Evolutionary conservation across 2,329 filamentous ascomycete species (phyloP).

Genomic region (Truncatella angustata): DNA sequence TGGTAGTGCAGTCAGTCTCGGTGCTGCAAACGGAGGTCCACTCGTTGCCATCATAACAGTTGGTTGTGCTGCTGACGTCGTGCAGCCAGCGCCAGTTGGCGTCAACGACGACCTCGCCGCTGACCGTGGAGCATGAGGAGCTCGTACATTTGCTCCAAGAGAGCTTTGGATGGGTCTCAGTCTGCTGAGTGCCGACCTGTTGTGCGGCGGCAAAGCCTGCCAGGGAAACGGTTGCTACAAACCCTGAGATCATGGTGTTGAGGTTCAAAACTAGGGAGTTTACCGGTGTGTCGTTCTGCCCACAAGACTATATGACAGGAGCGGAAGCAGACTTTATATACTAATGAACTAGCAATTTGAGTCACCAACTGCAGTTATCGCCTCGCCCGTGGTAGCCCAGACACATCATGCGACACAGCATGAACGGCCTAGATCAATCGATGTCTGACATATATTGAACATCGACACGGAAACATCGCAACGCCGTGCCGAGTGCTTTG

Average conservation of each 20-base stretch:
- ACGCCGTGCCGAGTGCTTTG: background rate
- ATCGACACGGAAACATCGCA: background rate
- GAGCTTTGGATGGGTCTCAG: conserved; percentile 45
- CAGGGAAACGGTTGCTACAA: background rate
- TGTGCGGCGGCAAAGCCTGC: conserved; percentile 35
- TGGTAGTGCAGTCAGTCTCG: conserved; percentile 37
- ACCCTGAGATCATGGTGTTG: background rate
- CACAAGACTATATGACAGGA: too few species aligned
- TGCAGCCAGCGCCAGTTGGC: conserved; percentile 55
- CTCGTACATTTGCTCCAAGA: conserved; percentile 46
- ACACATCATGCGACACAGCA: too few species aligned
- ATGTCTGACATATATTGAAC: too few species aligned
- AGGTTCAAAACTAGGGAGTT: too few species aligned
- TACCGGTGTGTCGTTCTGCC: too few species aligned
- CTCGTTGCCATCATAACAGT: conserved; percentile 49
- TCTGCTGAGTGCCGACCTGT: conserved; percentile 38
- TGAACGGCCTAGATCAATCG: too few species aligned
- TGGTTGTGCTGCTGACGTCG: conserved; percentile 32
- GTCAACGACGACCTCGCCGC: conserved; percentile 47
- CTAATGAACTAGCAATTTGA: too few species aligned
- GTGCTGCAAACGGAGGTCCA: conserved; percentile 34
- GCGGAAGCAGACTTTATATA: too few species aligned
- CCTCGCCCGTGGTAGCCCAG: too few species aligned
- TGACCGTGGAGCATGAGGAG: conserved; percentile 41
- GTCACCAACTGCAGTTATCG: too few species aligned